Evolutionary conservation across 179 eudicot genomes (phyloP).

Genomic region (Silene noctiflora): DNA sequence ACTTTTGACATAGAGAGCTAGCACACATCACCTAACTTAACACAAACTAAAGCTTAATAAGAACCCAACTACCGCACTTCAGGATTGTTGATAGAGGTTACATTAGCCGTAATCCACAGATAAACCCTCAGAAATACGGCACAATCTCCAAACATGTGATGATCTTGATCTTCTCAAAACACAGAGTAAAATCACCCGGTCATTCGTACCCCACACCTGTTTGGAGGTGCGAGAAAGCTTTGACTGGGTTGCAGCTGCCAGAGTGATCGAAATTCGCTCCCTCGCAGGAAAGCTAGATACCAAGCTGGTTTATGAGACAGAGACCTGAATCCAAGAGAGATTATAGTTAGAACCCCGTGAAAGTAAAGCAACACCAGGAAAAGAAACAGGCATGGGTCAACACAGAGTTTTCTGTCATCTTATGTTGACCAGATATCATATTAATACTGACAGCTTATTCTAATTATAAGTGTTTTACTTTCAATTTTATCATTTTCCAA

Average conservation of each 20-base stretch:
- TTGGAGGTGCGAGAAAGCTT: slow-evolving; percentile 77
- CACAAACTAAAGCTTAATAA: slow-evolving; percentile 12
- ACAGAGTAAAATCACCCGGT: slow-evolving; percentile 49
- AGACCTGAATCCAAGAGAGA: slow-evolving; percentile 31
- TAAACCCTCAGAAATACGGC: slow-evolving; percentile 76
- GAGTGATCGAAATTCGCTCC: slow-evolving; percentile 69
- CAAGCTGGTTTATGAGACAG: slow-evolving; percentile 28
- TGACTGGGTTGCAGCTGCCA: slow-evolving; percentile 76
- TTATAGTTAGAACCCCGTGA: not conserved
- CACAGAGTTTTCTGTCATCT: not conserved
- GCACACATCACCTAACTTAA: slow-evolving; percentile 16
- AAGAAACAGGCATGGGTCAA: not conserved
- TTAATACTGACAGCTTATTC: not conserved
- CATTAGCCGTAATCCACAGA: slow-evolving; percentile 92
- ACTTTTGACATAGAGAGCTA: slow-evolving; percentile 25
- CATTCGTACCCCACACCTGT: slow-evolving; percentile 77
- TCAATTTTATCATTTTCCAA: too few relatives aligned
- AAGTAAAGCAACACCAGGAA: not conserved
- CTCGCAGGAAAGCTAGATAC: slow-evolving; percentile 30
- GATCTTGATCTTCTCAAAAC: slow-evolving; percentile 75
- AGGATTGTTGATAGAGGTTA: slow-evolving; percentile 21
- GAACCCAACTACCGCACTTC: slow-evolving; percentile 32
- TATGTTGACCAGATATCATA: not conserved
- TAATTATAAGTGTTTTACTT: not conserved
- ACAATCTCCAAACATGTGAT: slow-evolving; percentile 84